phyloP scores from a whole-genome alignment of 148 eudicot genomes.

The Cornus florida region DNA sequence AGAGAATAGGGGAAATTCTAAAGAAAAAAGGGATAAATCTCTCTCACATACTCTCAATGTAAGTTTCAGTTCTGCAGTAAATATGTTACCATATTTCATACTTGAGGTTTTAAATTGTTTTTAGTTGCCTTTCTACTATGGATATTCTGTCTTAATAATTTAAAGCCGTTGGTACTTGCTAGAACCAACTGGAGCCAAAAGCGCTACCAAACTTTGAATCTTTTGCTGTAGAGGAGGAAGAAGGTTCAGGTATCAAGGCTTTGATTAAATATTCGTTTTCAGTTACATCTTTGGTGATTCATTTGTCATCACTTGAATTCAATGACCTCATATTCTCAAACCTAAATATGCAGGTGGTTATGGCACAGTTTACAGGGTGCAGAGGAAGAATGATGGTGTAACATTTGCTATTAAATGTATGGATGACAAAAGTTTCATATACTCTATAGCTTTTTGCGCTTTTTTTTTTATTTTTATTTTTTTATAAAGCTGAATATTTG shows the following conservation, averaged over 20 bases:
- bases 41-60: constrained; percentile 37
- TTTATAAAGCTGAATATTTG: background rate
- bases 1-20: constrained; percentile 29
- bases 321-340: background rate
- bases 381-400: constrained; percentile 70
- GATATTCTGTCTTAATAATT: constrained; percentile 10
- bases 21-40: constrained; percentile 37
- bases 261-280: constrained; percentile 12
- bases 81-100: constrained; percentile 11
- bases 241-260: constrained; percentile 80
- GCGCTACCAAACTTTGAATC: constrained; percentile 64
- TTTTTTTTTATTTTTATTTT: background rate
- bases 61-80: constrained; percentile 7
- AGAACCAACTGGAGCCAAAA: constrained; percentile 45
- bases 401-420: constrained; percentile 92
- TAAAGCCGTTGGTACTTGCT: constrained; percentile 14
- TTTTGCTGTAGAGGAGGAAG: constrained; percentile 76
- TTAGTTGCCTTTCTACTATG: background rate
- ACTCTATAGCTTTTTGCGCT: background rate
- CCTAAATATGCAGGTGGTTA: constrained; percentile 78
- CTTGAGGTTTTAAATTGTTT: background rate
- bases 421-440: background rate
- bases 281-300: background rate
- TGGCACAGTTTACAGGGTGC: constrained; percentile 92
- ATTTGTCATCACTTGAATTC: background rate